These are phyloP conservation scores for carrot (Daucus carota) DNA, from an alignment of 129 eudicot species.

Conservation along the genomic window DH1_v3.0 NC_030383.2:10324001-10324500, in stretches of 20 bases:
- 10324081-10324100: slow-evolving; percentile 27
- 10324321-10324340: not conserved
- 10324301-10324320: not conserved
- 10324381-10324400: not conserved
- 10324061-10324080: no score
- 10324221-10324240: slow-evolving; percentile 23
- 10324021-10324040: slow-evolving; percentile 55
- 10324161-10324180: slow-evolving; percentile 39
- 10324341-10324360: not conserved
- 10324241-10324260: slow-evolving; percentile 21
- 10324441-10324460: not conserved
- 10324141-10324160: not conserved
- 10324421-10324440: not conserved
- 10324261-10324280: not conserved
- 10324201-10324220: not conserved
- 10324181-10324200: not conserved
- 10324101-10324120: slow-evolving; percentile 22
- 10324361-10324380: not conserved
- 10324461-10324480: not conserved
- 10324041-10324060: slow-evolving; percentile 75
- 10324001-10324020: slow-evolving; percentile 10
- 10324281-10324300: not conserved
- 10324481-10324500: not conserved
- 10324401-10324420: not conserved
- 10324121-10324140: not conserved